Base-by-base conservation (phyloP, 768 basidiomycete species). In the Cubamyces sp. region DNA sequence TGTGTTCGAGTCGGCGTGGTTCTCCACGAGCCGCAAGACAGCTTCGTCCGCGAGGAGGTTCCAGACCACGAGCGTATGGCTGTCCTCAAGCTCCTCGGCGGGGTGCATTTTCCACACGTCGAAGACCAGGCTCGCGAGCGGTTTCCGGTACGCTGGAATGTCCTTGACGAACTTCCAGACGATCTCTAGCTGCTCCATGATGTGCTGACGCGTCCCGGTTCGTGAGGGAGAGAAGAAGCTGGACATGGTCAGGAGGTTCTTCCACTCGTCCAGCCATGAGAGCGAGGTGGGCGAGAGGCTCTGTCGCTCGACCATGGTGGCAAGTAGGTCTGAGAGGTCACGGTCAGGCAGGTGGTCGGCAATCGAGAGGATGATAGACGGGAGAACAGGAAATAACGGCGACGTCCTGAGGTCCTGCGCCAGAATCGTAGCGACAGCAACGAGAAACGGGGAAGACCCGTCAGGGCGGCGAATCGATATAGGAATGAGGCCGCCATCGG, bases 211-310 rank as follows among this genome's bases (percentile, higher is more conserved):
- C 3, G 90, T 88, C 18, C 79, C 61, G 0, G 85, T 84, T 16
- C 84, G 74, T 3, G 75, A 60, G 3, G 64, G 26, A 0, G 64
- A 65, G 59, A 66, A 70, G 3, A 76, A 62, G 30, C 60, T 69
- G 1, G 79, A 70, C 61, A 84, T 84, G n/a, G 73, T 75, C 15
- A 91, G 71, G 6, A 91, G 74, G 40, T 67, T 78, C 40, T 77
- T 71, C 91, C 91, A 92, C 68, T 87, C 86, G 18, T 75, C 74
- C 26, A 92, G 72, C 91, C 91, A 93, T 5, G 85, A 81, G 0
- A 87, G 84, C 1, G 87, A 85, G 12, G 87, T 87, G 1, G 91
- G 91, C 2, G 84, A 86, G 34, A 92, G 78, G 50, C 85, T 82
- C 64, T 88, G 85, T 58, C 88, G 84, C 47, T 85, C 84, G 40